Conservation (phyloP, 2,329 filamentous ascomycete genomes). For the Aspergillus vadensis region DNA sequence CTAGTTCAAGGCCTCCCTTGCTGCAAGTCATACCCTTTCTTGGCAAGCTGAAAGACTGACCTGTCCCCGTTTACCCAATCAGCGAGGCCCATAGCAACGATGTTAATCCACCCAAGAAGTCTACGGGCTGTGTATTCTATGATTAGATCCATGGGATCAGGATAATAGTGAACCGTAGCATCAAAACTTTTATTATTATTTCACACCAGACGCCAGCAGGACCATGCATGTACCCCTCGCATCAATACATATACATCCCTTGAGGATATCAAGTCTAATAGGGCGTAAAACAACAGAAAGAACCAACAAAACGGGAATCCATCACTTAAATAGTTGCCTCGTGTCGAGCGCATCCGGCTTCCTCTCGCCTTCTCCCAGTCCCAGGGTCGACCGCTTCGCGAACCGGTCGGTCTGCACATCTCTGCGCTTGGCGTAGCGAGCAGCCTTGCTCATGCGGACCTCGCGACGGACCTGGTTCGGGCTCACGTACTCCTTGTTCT, state of each 20-base stretch:
- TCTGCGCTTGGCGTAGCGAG: constrained; percentile 72
- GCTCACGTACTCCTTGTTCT: constrained; percentile 96
- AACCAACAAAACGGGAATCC: constrained; percentile 17
- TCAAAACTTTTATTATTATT: constrained; percentile 23
- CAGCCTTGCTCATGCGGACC: constrained; percentile 72
- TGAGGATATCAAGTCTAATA: constrained; percentile 37
- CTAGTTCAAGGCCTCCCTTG: background rate
- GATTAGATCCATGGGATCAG: background rate
- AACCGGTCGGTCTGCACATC: constrained; percentile 73
- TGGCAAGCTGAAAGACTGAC: background rate
- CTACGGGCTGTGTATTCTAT: too few relatives aligned
- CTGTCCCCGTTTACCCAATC: too few relatives aligned
- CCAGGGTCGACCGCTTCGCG: constrained; percentile 74
- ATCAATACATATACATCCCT: constrained; percentile 40
- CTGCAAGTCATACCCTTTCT: background rate
- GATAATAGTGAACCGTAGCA: background rate
- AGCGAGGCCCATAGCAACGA: too few relatives aligned
- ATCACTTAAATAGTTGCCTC: constrained; percentile 68
- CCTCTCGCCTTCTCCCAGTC: constrained; percentile 65
- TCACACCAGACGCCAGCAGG: constrained; percentile 36
- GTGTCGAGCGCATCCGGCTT: constrained; percentile 74
- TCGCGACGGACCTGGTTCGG: constrained; percentile 93
- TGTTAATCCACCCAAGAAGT: too few relatives aligned
- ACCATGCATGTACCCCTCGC: constrained; percentile 34
- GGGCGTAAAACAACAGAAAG: constrained; percentile 22